phyloP scores from a whole-genome alignment of 106 monocot species.

The Phalaenopsis aphrodite region DNA sequence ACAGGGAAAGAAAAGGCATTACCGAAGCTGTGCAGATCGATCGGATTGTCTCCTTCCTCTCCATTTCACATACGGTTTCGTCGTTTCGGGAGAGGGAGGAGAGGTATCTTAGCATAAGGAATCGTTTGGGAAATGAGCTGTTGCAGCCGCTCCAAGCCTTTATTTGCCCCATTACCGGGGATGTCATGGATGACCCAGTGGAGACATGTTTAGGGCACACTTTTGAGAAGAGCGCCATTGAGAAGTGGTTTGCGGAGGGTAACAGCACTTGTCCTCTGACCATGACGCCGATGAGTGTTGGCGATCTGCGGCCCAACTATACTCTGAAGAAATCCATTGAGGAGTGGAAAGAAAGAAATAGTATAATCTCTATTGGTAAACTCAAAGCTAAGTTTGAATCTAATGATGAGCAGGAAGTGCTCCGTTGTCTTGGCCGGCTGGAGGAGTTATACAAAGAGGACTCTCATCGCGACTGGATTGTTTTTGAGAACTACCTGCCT shows the following conservation, averaged over 20 bases:
- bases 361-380: slow-evolving; percentile 17
- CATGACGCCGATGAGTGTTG: slow-evolving; percentile 10
- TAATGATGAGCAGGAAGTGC: slow-evolving; percentile 13
- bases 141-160: slow-evolving; percentile 29
- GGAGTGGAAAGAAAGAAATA: slow-evolving; percentile 38
- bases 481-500: slow-evolving; percentile 22
- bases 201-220: slow-evolving; percentile 25
- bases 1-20: slow-evolving; percentile 14
- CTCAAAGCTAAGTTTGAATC: slow-evolving; percentile 15
- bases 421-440: slow-evolving; percentile 5
- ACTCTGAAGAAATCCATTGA: slow-evolving; percentile 25
- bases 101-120: slow-evolving; percentile 19
- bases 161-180: slow-evolving; percentile 24
- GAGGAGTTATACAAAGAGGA: slow-evolving; percentile 20
- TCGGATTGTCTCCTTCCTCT: slow-evolving; percentile 16
- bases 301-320: slow-evolving; percentile 15
- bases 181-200: slow-evolving; percentile 30
- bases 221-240: slow-evolving; percentile 26
- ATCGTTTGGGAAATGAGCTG: slow-evolving; percentile 15
- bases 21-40: slow-evolving; percentile 29
- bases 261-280: slow-evolving; percentile 24
- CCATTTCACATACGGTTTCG: slow-evolving; percentile 8
- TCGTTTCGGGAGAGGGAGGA: slow-evolving; percentile 24
- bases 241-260: slow-evolving; percentile 28
- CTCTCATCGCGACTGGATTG: slow-evolving; percentile 21